Conservation (phyloP, 345 rosid genomes). For the Jatropha curcas region DNA sequence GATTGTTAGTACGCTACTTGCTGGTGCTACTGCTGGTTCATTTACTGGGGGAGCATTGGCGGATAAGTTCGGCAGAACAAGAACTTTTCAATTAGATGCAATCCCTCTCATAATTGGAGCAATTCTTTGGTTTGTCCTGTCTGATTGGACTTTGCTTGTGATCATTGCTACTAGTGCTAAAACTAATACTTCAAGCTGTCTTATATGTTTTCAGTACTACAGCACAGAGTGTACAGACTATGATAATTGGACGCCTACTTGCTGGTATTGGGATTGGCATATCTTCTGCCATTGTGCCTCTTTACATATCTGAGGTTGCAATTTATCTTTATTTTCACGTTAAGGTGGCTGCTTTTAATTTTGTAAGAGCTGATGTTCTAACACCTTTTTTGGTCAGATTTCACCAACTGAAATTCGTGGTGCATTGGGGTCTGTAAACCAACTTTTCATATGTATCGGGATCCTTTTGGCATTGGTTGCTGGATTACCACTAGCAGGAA, state of each 20-base stretch:
- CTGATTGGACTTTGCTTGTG: conserved; percentile 7
- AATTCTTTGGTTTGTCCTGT: conserved; percentile 61
- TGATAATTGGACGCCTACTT: conserved; percentile 94
- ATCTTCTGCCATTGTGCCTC: conserved; percentile 94
- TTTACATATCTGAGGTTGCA: conserved; percentile 94
- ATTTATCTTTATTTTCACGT: conserved; percentile 2
- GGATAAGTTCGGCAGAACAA: conserved; percentile 92
- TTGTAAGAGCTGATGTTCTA: conserved; percentile 17
- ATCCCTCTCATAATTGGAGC: conserved; percentile 88
- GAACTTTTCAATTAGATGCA: conserved; percentile 89
- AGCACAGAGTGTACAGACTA: conserved; percentile 83
- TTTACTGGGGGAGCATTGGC: conserved; percentile 96
- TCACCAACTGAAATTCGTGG: conserved; percentile 99
- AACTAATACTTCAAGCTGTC: conserved; percentile 21
- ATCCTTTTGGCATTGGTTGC: conserved; percentile 94
- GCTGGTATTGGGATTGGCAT: conserved; percentile 98
- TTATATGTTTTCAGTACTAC: conserved; percentile 59
- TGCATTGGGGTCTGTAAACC: conserved; percentile 93
- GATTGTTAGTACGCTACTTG: conserved; percentile 95
- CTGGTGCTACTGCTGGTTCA: conserved; percentile 94
- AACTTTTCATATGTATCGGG: conserved; percentile 93
- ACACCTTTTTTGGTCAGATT: conserved; percentile 53
- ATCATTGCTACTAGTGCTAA: conserved; percentile 1
- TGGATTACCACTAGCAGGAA: conserved; percentile 92
- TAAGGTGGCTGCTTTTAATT: not conserved